phyloP scores from a whole-genome alignment of 768 basidiomycete species.

The Psilocybe cyanescens region DNA sequence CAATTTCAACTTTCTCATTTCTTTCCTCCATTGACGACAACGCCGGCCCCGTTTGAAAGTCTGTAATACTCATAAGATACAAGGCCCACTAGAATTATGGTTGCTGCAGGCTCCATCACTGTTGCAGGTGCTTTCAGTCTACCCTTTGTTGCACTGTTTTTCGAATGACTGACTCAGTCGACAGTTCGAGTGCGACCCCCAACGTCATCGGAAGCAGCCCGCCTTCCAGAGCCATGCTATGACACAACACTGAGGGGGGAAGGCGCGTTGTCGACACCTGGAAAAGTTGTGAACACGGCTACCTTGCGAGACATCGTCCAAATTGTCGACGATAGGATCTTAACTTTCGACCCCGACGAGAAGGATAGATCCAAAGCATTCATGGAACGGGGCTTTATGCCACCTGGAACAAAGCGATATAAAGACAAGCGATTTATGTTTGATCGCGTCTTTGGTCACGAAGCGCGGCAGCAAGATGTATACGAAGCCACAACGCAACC shows the following conservation, averaged over 20 bases:
- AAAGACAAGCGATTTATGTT: slow-evolving; percentile 98
- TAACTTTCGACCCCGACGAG: slow-evolving; percentile 96
- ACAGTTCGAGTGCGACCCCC: slow-evolving; percentile 92
- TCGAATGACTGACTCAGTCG: slow-evolving; percentile 14
- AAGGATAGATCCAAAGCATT: slow-evolving; percentile 81
- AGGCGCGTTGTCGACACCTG: slow-evolving; percentile 78
- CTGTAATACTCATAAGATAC: slow-evolving; percentile 2
- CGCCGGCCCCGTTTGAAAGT: slow-evolving; percentile 13
- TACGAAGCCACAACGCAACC: slow-evolving; percentile 88
- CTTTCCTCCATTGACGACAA: slow-evolving; percentile 15
- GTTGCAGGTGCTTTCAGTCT: slow-evolving; percentile 66
- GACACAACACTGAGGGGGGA: slow-evolving; percentile 81
- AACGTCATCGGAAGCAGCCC: slow-evolving; percentile 80
- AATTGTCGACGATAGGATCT: slow-evolving; percentile 90
- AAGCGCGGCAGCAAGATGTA: slow-evolving; percentile 83
- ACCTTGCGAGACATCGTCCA: slow-evolving; percentile 79
- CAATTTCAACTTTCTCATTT: slow-evolving; percentile 20
- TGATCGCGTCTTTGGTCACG: slow-evolving; percentile 87
- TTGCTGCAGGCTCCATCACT: slow-evolving; percentile 85
- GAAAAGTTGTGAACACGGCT: slow-evolving; percentile 55
- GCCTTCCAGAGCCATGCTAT: slow-evolving; percentile 76
- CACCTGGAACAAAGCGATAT: slow-evolving; percentile 89
- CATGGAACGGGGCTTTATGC: slow-evolving; percentile 82
- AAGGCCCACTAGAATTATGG: slow-evolving; percentile 48
- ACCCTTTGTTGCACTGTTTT: slow-evolving; percentile 20